Percentiles rank a stretch among this genome's conserved stretches.
phyloP scores from a whole-genome alignment of 1,284 basidiomycete species.

The Kalmanozyma brasiliensis region DNA sequence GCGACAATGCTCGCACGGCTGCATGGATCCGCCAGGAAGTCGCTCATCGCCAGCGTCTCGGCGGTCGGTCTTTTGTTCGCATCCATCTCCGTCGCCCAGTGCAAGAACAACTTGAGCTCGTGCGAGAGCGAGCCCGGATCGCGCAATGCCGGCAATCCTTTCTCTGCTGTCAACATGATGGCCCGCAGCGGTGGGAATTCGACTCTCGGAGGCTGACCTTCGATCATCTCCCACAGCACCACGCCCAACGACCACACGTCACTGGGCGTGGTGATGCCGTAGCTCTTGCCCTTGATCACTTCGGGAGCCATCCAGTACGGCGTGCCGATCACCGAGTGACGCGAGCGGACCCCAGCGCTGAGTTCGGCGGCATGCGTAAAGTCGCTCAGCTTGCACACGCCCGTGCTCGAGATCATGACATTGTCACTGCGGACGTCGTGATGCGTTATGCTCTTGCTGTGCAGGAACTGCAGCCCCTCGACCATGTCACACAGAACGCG shows the following conservation, averaged over 20 bases:
- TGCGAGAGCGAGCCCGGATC: conserved; percentile 32
- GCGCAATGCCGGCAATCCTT: conserved; percentile 50
- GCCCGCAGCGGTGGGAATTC: conserved; percentile 58
- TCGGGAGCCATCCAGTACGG: conserved; percentile 66
- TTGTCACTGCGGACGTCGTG: conserved; percentile 60
- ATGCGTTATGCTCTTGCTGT: conserved; percentile 46
- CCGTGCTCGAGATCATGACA: conserved; percentile 49
- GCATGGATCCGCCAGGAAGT: conserved; percentile 47
- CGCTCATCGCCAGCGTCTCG: conserved; percentile 53
- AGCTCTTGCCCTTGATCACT: conserved; percentile 53
- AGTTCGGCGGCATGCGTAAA: conserved; percentile 58
- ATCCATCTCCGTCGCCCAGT: conserved; percentile 59
- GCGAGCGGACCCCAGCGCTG: conserved; percentile 12
- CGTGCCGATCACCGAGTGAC: conserved; percentile 56
- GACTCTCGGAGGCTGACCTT: conserved; percentile 59
- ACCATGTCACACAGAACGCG: conserved; percentile 51
- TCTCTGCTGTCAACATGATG: conserved; percentile 57
- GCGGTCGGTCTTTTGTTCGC: conserved; percentile 52
- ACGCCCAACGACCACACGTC: conserved; percentile 61
- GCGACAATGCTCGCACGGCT: conserved; percentile 36
- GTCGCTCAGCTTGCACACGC: conserved; percentile 55
- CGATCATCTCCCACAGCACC: conserved; percentile 60
- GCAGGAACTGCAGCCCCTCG: conserved; percentile 50
- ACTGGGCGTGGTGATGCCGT: conserved; percentile 50
- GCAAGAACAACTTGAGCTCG: conserved; percentile 56